Evolutionary conservation across 2,329 filamentous ascomycete genomes (phyloP).

Genomic region (Juglanconis sp.): DNA sequence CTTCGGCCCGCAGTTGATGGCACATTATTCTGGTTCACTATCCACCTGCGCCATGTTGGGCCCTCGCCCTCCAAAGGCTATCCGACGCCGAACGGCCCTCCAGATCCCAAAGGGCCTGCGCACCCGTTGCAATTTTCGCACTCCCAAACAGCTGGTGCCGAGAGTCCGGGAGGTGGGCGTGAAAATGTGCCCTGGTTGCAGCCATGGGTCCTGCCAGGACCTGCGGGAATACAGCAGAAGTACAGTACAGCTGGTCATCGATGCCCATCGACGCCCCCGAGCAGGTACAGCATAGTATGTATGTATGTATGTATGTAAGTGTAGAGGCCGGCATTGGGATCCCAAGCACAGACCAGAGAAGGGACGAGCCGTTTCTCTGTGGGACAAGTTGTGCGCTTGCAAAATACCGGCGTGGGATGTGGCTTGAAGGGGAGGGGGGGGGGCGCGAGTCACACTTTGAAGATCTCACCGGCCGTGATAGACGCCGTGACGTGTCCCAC

Average conservation of each 20-base stretch:
- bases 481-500: not conserved
- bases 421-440: not conserved
- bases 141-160: not conserved
- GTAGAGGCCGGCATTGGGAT: not conserved
- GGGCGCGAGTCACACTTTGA: not conserved
- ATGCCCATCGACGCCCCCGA: not conserved
- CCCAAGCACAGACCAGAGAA: not conserved
- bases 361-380: not conserved
- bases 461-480: not conserved
- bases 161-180: not conserved
- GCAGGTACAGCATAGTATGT: not conserved
- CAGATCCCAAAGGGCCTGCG: not conserved
- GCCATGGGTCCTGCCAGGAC: not conserved
- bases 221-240: not conserved
- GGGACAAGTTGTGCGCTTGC: not conserved
- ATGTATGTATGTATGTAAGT: too few species aligned
- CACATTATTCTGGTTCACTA: not conserved
- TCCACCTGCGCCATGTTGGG: not conserved
- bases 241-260: not conserved
- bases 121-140: not conserved
- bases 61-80: not conserved
- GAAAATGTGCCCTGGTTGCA: too few species aligned
- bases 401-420: not conserved
- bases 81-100: not conserved
- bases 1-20: slow-evolving; percentile 16